These are phyloP conservation scores for Sonneratia alba DNA, from an alignment of 345 rosid species.

Conservation along the genomic window DNA sequence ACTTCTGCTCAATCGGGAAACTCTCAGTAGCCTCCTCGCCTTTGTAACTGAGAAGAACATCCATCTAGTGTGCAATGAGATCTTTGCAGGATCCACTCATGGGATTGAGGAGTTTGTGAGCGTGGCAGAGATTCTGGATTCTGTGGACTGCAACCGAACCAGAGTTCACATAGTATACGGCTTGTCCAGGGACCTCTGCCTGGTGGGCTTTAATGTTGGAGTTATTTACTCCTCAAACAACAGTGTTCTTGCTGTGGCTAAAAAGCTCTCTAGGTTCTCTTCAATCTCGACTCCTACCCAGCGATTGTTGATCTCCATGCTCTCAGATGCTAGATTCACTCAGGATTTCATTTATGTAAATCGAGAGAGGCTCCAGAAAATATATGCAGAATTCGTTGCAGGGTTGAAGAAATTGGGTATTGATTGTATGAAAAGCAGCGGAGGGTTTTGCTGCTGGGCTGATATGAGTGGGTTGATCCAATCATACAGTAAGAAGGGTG, in stretches of 20 bases:
- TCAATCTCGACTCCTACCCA: conserved; percentile 66
- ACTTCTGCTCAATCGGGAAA: conserved; percentile 41
- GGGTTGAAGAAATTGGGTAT: conserved; percentile 67
- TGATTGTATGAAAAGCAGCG: conserved; percentile 42
- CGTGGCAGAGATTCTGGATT: conserved; percentile 56
- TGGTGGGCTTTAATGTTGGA: conserved; percentile 54
- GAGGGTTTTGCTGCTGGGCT: conserved; percentile 84
- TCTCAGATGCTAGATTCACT: conserved; percentile 41
- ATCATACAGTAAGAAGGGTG: conserved; percentile 79
- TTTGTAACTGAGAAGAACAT: conserved; percentile 86
- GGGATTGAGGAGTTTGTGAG: conserved; percentile 63
- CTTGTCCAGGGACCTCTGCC: conserved; percentile 63
- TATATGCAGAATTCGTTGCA: conserved; percentile 25
- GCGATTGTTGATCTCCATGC: conserved; percentile 47
- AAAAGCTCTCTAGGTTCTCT: conserved; percentile 59
- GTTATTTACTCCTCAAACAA: conserved; percentile 62
- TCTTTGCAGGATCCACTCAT: conserved; percentile 52
- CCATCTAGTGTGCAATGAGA: conserved; percentile 68
- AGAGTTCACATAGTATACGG: conserved; percentile 72
- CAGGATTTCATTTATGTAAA: conserved; percentile 34
- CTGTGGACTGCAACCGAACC: conserved; percentile 47
- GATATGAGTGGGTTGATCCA: conserved; percentile 70
- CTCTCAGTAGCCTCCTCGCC: conserved; percentile 58
- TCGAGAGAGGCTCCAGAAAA: conserved; percentile 41
- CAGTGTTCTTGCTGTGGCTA: conserved; percentile 48